Percentiles rank a stretch among this genome's conserved stretches.
Evolutionary conservation across 2,329 filamentous ascomycete species (phyloP).

Genomic region (Hypoxylon rubiginosum): DNA sequence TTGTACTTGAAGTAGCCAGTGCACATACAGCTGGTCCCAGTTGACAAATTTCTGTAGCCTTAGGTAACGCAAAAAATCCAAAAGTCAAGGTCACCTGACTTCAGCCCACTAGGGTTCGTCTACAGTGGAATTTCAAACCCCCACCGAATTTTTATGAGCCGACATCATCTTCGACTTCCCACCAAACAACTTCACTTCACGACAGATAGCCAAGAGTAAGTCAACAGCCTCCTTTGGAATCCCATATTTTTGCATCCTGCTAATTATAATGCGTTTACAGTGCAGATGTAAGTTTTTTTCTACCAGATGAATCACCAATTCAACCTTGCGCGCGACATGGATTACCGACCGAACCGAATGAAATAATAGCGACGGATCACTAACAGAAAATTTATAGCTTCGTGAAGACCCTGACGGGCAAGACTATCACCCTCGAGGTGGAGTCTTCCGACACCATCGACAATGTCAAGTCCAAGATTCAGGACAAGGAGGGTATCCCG

Average conservation of each 20-base stretch:
- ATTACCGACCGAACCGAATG: conserved; percentile 46
- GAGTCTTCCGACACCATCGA: no score
- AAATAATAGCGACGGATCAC: conserved; percentile 42
- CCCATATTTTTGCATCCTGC: conserved; percentile 50
- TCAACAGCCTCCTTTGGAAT: conserved; percentile 44
- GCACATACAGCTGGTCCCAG: neutral
- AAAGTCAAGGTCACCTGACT: conserved; percentile 33
- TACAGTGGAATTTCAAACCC: conserved; percentile 41
- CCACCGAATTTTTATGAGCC: conserved; percentile 55
- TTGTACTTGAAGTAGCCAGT: neutral
- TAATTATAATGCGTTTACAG: conserved; percentile 67
- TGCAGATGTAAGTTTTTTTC: conserved; percentile 87
- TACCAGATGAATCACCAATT: conserved; percentile 46
- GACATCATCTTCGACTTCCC: conserved; percentile 59
- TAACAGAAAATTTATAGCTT: conserved; percentile 73
- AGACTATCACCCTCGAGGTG: no score
- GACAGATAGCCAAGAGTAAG: conserved; percentile 72
- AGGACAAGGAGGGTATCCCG: no score
- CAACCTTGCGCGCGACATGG: conserved; percentile 47
- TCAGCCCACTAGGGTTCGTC: conserved; percentile 42
- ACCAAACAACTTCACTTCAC: conserved; percentile 57
- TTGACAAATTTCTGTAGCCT: neutral
- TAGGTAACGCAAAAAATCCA: neutral
- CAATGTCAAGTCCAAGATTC: no score
- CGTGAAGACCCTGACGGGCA: conserved; percentile 99